Conservation (phyloP, 1,139 yeast genomes). For the Tardiomyces digboiensis region DNA sequence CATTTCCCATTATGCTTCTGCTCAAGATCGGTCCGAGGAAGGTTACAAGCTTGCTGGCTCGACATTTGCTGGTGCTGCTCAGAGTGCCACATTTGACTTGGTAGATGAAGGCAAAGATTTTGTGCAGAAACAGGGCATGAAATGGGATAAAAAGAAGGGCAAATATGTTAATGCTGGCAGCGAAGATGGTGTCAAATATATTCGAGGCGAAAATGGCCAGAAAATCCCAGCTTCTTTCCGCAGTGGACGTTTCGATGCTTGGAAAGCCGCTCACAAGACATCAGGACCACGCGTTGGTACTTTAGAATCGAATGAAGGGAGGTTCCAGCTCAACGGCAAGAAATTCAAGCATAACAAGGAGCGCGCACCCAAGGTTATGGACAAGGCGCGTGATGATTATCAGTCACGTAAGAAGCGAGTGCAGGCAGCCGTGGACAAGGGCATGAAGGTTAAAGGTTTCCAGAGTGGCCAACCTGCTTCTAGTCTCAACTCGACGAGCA, state of each 20-base stretch:
- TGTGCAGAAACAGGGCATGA: slow-evolving; percentile 60
- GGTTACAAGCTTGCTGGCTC: slow-evolving; percentile 48
- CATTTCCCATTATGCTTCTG: slow-evolving; percentile 86
- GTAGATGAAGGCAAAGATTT: slow-evolving; percentile 52
- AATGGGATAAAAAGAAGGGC: slow-evolving; percentile 94
- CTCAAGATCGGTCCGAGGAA: slow-evolving; percentile 62
- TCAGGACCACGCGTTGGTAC: slow-evolving; percentile 42
- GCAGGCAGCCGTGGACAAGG: slow-evolving; percentile 68
- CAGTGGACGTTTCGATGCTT: slow-evolving; percentile 85
- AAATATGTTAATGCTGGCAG: slow-evolving; percentile 79
- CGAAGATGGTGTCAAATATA: slow-evolving; percentile 56
- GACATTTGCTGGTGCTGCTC: slow-evolving; percentile 73
- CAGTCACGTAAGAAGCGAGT: slow-evolving; percentile 77
- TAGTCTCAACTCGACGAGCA: slow-evolving; percentile 62
- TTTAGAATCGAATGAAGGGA: slow-evolving; percentile 29
- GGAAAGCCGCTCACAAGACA: slow-evolving; percentile 70
- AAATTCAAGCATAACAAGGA: slow-evolving; percentile 61
- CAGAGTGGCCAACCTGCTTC: slow-evolving; percentile 24
- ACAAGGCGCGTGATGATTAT: slow-evolving; percentile 81
- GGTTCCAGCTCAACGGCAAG: slow-evolving; percentile 20
- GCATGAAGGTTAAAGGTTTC: slow-evolving; percentile 60
- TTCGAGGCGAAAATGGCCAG: slow-evolving; percentile 93
- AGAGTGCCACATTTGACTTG: slow-evolving; percentile 76
- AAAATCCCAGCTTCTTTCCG: slow-evolving; percentile 86
- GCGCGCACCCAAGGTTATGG: slow-evolving; percentile 84